phyloP scores from a whole-genome alignment of 2,329 filamentous ascomycete genomes.

The Knoxdaviesia proteae region DNA sequence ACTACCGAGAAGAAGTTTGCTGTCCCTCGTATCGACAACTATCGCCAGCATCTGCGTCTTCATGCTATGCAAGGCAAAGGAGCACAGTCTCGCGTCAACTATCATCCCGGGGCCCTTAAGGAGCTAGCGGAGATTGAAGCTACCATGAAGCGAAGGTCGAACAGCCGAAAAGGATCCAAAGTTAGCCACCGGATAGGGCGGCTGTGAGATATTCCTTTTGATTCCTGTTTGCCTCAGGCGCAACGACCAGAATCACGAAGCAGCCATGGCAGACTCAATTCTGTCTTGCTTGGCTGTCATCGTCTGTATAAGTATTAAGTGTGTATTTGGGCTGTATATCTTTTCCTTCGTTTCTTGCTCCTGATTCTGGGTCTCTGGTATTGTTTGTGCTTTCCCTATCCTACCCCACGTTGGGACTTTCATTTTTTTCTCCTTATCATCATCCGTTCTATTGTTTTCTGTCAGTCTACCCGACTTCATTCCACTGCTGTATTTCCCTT shows the following conservation, averaged over 20 bases:
- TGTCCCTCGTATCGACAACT: constrained; percentile 15
- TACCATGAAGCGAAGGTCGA: constrained; percentile 2
- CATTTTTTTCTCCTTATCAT: neutral
- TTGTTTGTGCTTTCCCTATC: neutral
- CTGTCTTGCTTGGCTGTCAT: too few relatives aligned
- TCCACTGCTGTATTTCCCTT: neutral
- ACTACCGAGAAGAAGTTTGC: constrained; percentile 3
- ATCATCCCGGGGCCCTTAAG: constrained; percentile 9
- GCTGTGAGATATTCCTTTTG: too few relatives aligned
- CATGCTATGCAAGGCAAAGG: constrained; percentile 11
- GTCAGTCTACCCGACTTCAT: neutral
- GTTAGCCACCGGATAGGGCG: too few relatives aligned
- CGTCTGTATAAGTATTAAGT: too few relatives aligned
- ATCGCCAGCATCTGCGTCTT: constrained; percentile 15
- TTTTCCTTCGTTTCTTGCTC: too few relatives aligned
- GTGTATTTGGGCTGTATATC: too few relatives aligned
- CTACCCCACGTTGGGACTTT: neutral
- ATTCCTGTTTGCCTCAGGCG: constrained; percentile 11
- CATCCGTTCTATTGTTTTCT: neutral
- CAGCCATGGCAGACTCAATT: constrained; percentile 3
- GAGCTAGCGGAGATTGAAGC: constrained; percentile 6
- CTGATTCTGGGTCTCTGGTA: neutral
- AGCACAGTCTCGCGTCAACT: constrained; percentile 12
- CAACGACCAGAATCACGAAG: constrained; percentile 21
- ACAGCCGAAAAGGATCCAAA: neutral